Evolutionary conservation across 2,329 filamentous ascomycete species (phyloP).

Genomic region (Exophiala aquamarina): DNA sequence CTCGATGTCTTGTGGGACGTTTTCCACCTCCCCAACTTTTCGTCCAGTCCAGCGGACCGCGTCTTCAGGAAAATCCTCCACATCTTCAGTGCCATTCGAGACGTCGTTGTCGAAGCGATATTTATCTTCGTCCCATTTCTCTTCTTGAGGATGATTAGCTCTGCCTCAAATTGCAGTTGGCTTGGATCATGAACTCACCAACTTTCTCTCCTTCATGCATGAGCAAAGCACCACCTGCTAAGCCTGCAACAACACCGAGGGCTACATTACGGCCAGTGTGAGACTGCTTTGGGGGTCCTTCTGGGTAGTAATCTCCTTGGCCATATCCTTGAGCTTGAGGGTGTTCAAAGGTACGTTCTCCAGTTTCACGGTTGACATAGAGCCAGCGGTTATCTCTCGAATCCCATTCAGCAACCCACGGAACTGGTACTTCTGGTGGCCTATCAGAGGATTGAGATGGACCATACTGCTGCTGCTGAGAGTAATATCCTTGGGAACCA

Average conservation of each 20-base stretch:
- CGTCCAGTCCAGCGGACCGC: constrained; percentile 45
- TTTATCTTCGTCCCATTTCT: constrained; percentile 37
- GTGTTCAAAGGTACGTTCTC: constrained; percentile 42
- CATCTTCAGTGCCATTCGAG: constrained; percentile 24
- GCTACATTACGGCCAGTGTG: constrained; percentile 38
- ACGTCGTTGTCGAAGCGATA: constrained; percentile 32
- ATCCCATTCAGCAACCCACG: constrained; percentile 49
- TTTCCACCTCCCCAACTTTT: constrained; percentile 43
- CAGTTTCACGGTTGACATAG: constrained; percentile 49
- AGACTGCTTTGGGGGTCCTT: constrained; percentile 20
- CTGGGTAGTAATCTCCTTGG: constrained; percentile 24
- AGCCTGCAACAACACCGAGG: constrained; percentile 41
- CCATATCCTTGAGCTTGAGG: constrained; percentile 30
- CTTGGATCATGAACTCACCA: too few relatives aligned
- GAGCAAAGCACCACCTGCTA: constrained; percentile 44
- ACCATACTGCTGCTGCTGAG: constrained; percentile 1
- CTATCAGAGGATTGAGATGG: constrained; percentile 15
- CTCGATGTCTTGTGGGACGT: constrained; percentile 38
- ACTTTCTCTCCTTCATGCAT: constrained; percentile 48
- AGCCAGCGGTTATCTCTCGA: constrained; percentile 41
- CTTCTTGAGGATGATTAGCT: constrained; percentile 27
- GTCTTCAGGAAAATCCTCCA: constrained; percentile 44
- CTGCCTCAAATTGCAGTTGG: constrained; percentile 1
- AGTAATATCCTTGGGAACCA: not conserved
- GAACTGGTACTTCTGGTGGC: constrained; percentile 34